Conservation (phyloP, 805 yeast species). For the Saturnispora galanensis region DNA sequence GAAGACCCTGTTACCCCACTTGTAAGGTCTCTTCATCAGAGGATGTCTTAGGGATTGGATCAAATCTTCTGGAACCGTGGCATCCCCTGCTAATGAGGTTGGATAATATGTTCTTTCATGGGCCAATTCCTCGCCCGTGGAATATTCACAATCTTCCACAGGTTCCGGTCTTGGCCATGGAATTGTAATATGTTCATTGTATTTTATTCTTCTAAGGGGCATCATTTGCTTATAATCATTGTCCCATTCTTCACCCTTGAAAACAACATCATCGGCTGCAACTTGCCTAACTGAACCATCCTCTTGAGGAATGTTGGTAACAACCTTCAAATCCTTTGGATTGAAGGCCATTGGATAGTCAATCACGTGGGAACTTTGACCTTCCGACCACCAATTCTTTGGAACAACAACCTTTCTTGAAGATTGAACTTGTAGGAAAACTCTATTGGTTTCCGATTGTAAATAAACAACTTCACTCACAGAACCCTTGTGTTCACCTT, state of each 20-base stretch:
- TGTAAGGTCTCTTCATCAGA: slow-evolving; percentile 46
- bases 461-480: slow-evolving; percentile 58
- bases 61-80: slow-evolving; percentile 60
- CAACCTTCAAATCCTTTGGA: slow-evolving; percentile 55
- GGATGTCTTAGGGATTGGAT: slow-evolving; percentile 67
- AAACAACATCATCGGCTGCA: slow-evolving; percentile 66
- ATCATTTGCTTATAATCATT: slow-evolving; percentile 59
- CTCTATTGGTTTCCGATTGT: slow-evolving; percentile 50
- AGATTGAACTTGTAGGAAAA: slow-evolving; percentile 59
- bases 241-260: slow-evolving; percentile 65
- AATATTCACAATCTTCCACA: slow-evolving; percentile 44
- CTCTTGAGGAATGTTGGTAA: slow-evolving; percentile 65
- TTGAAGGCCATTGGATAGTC: slow-evolving; percentile 59
- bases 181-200: slow-evolving; percentile 57
- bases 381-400: slow-evolving; percentile 58
- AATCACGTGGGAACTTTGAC: slow-evolving; percentile 61
- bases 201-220: slow-evolving; percentile 69
- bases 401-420: slow-evolving; percentile 59
- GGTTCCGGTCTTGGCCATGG: slow-evolving; percentile 84
- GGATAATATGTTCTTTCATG: slow-evolving; percentile 69
- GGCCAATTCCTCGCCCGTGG: slow-evolving; percentile 47
- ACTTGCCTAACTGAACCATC: slow-evolving; percentile 56
- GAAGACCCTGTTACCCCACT: slow-evolving; percentile 44
- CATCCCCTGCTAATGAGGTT: slow-evolving; percentile 45
- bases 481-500: slow-evolving; percentile 67